Conservation (phyloP, 1,284 basidiomycete species). For the Fomitopsis betulina region DNA sequence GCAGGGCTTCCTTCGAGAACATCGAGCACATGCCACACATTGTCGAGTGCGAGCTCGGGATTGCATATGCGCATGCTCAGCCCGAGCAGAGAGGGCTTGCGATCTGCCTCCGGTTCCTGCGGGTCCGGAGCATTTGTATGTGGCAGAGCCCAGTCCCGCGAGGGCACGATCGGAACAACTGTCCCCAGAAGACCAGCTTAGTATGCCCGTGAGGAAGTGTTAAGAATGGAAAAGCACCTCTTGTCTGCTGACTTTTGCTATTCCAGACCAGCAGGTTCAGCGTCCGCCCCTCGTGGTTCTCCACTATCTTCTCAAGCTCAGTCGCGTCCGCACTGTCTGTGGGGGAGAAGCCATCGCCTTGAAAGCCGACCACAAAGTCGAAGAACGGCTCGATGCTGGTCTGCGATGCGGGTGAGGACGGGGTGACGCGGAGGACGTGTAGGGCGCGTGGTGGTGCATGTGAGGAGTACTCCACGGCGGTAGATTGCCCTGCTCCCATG, state of each 20-base stretch:
- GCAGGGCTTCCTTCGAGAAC: constrained; percentile 95
- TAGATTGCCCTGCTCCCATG: constrained; percentile 78
- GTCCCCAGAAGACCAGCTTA: constrained; percentile 5
- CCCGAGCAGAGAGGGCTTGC: constrained; percentile 81
- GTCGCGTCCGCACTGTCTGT: constrained; percentile 63
- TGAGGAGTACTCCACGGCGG: constrained; percentile 28
- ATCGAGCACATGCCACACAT: constrained; percentile 98
- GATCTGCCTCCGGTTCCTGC: constrained; percentile 34
- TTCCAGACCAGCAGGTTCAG: constrained; percentile 88
- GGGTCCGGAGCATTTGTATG: constrained; percentile 30
- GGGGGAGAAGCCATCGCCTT: constrained; percentile 57
- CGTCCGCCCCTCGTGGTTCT: constrained; percentile 78
- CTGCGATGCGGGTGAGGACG: constrained; percentile 80
- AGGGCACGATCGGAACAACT: constrained; percentile 87
- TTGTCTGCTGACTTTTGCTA: constrained; percentile 78
- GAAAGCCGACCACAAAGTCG: constrained; percentile 92
- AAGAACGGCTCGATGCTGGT: constrained; percentile 94
- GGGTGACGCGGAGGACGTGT: constrained; percentile 83
- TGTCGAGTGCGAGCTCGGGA: constrained; percentile 83
- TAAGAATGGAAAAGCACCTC: constrained; percentile 49
- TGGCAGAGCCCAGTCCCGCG: constrained; percentile 73
- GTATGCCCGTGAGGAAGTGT: background rate
- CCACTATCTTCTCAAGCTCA: constrained; percentile 78
- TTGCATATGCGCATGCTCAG: constrained; percentile 90
- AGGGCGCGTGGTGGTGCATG: constrained; percentile 64